Base-by-base conservation (phyloP, 2,329 filamentous ascomycete genomes). In the Sordariomycetes sp. region DNA sequence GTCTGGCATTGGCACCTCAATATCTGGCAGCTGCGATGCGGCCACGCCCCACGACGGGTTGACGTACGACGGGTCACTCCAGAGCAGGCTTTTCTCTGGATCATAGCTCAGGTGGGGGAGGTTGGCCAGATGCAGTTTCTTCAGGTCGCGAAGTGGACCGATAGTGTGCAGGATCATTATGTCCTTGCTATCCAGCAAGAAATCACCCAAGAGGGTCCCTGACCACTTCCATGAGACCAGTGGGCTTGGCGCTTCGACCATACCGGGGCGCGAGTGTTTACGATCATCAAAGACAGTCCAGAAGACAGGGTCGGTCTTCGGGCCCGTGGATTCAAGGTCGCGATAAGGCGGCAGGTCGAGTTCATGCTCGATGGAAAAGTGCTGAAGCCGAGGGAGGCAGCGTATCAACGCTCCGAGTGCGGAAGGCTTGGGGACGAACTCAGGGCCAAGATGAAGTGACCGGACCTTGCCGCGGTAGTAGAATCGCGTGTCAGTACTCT, bases 381-480 rank as follows among this genome's bases (percentile, higher is more conserved):
- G 53, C 17, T 51, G 25, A 15, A 58, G 57, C 35, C 45, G 53
- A 17, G 57, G 57, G 35, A 56, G 53, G 12, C 20, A 28, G 6
- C 45, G 50, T 8, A 58, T 36, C 35, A 58, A 32, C 39, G 45
- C 36, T 15, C 35, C 34, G 10, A 55, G 51, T 17, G 39, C 45
- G 5, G 34, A 1, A 15, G 20, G 22, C 13, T 45, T 55, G 7
- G 53, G 57, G 15, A 55, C 28, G 48, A 50, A 58, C 13, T 48
- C 17, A 12, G 57, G 57, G 64, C 94, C 85, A 53, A 95, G 73
- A 59, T 82, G 80, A 24, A 96, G 70, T 8, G 79, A 76, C 64
- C 85, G 80, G 54, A 94, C 77, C 71, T 90, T 95, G 62, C 76
- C 76, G 48, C 79, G 76, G 66, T 92, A 92, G 60, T 87, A 84